Conservation (phyloP, 2,329 filamentous ascomycete species). For the Juglanconis sp. region DNA sequence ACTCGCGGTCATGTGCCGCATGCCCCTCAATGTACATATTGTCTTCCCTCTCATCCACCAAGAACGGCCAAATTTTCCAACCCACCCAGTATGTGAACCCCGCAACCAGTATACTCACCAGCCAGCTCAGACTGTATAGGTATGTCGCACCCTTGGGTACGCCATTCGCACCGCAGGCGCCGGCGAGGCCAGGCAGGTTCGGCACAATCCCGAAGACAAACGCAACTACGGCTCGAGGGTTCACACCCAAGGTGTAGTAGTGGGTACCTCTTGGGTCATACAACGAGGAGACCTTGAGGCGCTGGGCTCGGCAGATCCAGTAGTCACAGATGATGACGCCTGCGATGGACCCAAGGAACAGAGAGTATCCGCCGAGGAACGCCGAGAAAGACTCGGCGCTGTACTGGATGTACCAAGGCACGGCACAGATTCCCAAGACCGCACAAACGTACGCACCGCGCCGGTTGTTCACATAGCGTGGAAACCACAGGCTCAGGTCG, state of each 20-base stretch:
- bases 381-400: conserved; percentile 57
- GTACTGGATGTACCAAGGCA: conserved; percentile 63
- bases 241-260: conserved; percentile 29
- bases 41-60: background rate
- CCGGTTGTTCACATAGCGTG: conserved; percentile 43
- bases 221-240: conserved; percentile 24
- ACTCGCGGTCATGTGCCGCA: background rate
- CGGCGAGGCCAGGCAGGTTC: conserved; percentile 30
- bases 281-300: conserved; percentile 37
- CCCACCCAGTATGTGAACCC: conserved; percentile 1
- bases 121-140: conserved; percentile 29
- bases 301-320: conserved; percentile 31
- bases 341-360: conserved; percentile 30
- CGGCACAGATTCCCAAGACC: conserved; percentile 55
- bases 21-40: background rate
- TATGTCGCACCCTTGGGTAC: conserved; percentile 24
- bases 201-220: conserved; percentile 27
- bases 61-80: conserved; percentile 7
- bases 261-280: conserved; percentile 39
- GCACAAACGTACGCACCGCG: conserved; percentile 54
- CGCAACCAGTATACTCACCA: conserved; percentile 27
- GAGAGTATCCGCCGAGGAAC: conserved; percentile 62
- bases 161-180: conserved; percentile 21
- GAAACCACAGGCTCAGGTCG: conserved; percentile 35
- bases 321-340: conserved; percentile 40